Evolutionary conservation across 2,329 filamentous ascomycete genomes (phyloP).

Genomic region (Xylaria arbuscula): DNA sequence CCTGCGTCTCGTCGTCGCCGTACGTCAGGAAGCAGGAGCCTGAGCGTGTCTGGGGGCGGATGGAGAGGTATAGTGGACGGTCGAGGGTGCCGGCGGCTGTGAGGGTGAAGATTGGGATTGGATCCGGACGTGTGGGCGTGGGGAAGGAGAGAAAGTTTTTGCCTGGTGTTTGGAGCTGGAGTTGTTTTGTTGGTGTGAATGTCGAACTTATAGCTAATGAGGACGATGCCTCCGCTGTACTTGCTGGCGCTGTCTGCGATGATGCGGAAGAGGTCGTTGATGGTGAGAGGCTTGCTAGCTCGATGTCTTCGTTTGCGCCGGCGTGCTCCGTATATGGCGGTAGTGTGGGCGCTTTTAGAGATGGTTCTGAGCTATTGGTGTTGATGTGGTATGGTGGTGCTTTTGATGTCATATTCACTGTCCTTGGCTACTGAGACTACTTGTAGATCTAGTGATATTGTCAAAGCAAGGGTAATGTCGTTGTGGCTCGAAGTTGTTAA

Average conservation of each 20-base stretch:
- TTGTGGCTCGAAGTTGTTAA: neutral
- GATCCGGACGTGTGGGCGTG: slow-evolving; percentile 33
- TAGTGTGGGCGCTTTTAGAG: slow-evolving; percentile 20
- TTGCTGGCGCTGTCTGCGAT: neutral
- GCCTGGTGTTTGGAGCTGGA: slow-evolving; percentile 63
- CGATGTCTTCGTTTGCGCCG: slow-evolving; percentile 19
- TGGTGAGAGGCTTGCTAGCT: slow-evolving; percentile 25
- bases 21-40: slow-evolving; percentile 62
- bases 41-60: slow-evolving; percentile 59
- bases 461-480: neutral
- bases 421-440: neutral
- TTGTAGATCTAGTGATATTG: neutral
- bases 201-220: neutral
- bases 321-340: slow-evolving; percentile 33
- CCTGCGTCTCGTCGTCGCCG: slow-evolving; percentile 45
- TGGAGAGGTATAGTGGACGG: slow-evolving; percentile 61
- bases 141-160: slow-evolving; percentile 58
- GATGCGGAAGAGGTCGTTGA: slow-evolving; percentile 26
- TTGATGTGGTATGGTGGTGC: slow-evolving; percentile 18
- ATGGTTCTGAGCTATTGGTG: slow-evolving; percentile 16
- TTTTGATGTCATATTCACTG: slow-evolving; percentile 24
- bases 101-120: slow-evolving; percentile 58
- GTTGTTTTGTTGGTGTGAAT: slow-evolving; percentile 58
- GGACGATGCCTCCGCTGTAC: slow-evolving; percentile 4
- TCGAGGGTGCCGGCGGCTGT: slow-evolving; percentile 51